These are phyloP conservation scores for Mortierella claussenii DNA, from an alignment of 192 early-diverging fungal species.

Conservation along the genomic window DNA sequence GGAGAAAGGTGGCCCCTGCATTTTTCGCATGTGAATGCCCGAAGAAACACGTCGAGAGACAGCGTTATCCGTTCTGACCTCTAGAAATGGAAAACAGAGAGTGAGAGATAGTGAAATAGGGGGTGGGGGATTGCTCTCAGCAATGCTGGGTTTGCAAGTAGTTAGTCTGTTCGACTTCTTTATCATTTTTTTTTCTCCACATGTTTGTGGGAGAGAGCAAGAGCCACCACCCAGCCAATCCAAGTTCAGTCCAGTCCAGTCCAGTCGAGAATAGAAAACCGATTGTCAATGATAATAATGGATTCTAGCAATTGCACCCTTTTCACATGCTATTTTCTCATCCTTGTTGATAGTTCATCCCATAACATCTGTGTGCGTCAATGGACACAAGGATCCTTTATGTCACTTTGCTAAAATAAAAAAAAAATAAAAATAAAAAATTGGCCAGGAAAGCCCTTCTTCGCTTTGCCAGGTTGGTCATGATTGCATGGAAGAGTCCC, in stretches of 20 bases:
- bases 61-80: background rate
- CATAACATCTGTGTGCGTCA: too few species aligned
- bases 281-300: background rate
- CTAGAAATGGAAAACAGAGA: too few species aligned
- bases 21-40: constrained; percentile 12
- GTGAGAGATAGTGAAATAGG: too few species aligned
- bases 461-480: too few species aligned
- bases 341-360: constrained; percentile 16
- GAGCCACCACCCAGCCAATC: background rate
- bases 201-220: background rate
- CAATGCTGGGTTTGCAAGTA: background rate
- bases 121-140: background rate
- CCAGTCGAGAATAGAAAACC: background rate
- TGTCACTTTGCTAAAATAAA: too few species aligned
- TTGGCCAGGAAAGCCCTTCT: too few species aligned
- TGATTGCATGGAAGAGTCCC: too few species aligned
- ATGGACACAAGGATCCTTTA: too few species aligned
- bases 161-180: background rate
- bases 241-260: background rate
- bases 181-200: background rate
- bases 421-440: too few species aligned
- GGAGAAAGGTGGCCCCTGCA: constrained; percentile 28
- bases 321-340: constrained; percentile 39
- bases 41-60: background rate
- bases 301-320: background rate